phyloP scores from a whole-genome alignment of 768 basidiomycete species.

The Pleurotus platypus region DNA sequence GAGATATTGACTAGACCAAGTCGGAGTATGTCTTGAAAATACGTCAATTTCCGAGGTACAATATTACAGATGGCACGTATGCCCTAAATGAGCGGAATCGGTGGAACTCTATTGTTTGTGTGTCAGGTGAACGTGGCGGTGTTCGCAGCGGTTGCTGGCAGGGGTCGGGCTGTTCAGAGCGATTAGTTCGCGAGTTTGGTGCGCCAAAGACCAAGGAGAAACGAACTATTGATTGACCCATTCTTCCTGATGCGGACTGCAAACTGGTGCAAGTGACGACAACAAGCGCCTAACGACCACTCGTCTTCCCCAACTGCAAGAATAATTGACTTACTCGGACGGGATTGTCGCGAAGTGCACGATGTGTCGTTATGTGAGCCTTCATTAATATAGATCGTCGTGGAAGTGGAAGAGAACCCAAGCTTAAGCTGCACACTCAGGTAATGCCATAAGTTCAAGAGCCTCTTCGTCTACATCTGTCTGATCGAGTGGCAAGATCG shows the following conservation, averaged over 20 bases:
- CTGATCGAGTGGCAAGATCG: not conserved
- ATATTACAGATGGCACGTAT: not conserved
- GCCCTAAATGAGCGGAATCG: slow-evolving; percentile 7
- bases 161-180: not conserved
- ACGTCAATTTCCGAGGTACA: slow-evolving; percentile 8
- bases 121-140: not conserved
- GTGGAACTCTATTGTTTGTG: not conserved
- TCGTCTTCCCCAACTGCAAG: not conserved
- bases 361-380: not conserved
- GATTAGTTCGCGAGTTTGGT: slow-evolving; percentile 9
- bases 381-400: not conserved
- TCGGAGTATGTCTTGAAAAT: slow-evolving; percentile 2
- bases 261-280: slow-evolving; percentile 3
- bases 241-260: slow-evolving; percentile 6
- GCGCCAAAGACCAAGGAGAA: slow-evolving; percentile 7
- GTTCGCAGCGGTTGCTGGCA: not conserved
- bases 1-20: slow-evolving; percentile 3
- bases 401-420: not conserved
- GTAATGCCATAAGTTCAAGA: not conserved
- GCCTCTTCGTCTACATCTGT: not conserved
- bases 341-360: not conserved
- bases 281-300: not conserved
- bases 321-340: not conserved
- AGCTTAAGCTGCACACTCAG: not conserved
- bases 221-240: slow-evolving; percentile 7